phyloP scores from a whole-genome alignment of 202 grass and related monocot genomes.

The Setaria italica region DNA sequence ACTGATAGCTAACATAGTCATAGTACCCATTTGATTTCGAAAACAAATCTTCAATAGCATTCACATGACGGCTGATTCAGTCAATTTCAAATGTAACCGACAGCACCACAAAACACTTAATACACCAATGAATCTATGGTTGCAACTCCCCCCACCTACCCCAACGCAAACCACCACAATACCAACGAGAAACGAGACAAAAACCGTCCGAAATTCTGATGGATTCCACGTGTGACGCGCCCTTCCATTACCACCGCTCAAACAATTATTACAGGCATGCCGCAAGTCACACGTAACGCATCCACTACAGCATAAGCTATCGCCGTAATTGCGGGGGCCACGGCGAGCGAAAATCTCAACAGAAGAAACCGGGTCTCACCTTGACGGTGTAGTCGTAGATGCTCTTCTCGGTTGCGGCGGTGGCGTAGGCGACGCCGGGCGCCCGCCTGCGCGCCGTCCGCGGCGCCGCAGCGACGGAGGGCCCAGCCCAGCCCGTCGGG shows the following conservation, averaged over 20 bases:
- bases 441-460: slow-evolving; percentile 40
- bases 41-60: background rate
- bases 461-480: background rate
- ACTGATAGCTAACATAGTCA: background rate
- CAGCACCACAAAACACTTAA: background rate
- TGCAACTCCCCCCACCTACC: background rate
- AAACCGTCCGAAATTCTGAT: background rate
- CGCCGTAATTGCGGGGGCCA: background rate
- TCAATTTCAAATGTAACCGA: background rate
- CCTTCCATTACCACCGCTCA: background rate
- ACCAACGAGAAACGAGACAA: background rate
- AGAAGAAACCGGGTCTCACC: slow-evolving; percentile 14
- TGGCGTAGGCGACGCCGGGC: slow-evolving; percentile 74
- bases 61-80: background rate
- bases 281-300: background rate
- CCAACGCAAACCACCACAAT: background rate
- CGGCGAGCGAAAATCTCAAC: background rate
- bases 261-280: background rate
- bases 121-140: background rate
- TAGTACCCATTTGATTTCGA: background rate
- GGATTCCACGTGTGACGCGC: background rate
- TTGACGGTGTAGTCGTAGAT: slow-evolving; percentile 92
- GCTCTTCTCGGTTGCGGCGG: slow-evolving; percentile 82
- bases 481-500: slow-evolving; percentile 5
- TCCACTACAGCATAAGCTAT: slow-evolving; percentile 3